A percentile compares a stretch with the other conserved stretches of the same genome.
phyloP scores from a whole-genome alignment of 2,329 filamentous ascomycete species.

The Phoma herbarum region DNA sequence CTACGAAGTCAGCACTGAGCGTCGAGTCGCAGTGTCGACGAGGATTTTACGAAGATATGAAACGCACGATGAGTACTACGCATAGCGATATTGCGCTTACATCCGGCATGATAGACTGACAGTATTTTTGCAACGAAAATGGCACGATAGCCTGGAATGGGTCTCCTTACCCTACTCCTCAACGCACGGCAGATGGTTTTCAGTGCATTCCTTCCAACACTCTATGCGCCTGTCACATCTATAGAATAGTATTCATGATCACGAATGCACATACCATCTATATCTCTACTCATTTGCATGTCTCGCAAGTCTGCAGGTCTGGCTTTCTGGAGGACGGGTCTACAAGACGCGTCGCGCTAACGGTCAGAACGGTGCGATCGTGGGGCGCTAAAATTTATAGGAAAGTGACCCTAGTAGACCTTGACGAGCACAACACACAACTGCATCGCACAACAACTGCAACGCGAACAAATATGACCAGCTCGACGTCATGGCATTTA shows the following conservation, averaged over 20 bases:
- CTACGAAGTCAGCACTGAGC: constrained; percentile 25
- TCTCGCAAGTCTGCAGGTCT: not conserved
- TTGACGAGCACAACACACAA: not conserved
- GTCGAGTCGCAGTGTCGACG: not conserved
- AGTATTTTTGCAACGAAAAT: not conserved
- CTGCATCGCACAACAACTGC: not conserved
- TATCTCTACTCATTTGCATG: not conserved
- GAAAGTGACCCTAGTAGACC: not conserved
- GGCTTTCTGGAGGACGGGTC: not conserved
- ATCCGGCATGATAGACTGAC: constrained; percentile 14
- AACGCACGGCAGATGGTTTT: not conserved
- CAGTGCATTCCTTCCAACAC: not conserved
- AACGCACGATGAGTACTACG: constrained; percentile 5
- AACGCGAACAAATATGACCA: constrained; percentile 3
- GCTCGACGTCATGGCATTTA: constrained; percentile 24
- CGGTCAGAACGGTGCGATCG: constrained; percentile 5
- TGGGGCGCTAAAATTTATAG: constrained; percentile 14
- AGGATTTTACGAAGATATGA: constrained; percentile 18
- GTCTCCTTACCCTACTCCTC: not conserved
- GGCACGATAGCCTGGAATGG: not conserved
- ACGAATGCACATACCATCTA: not conserved
- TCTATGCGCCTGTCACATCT: not conserved
- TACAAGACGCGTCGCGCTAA: constrained; percentile 9
- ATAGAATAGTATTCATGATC: constrained; percentile 1
- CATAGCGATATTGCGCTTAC: not conserved